Percentiles rank a stretch among this genome's conserved stretches.
phyloP scores from a whole-genome alignment of 2,329 filamentous ascomycete species.

The Verticillium dahliae region DNA sequence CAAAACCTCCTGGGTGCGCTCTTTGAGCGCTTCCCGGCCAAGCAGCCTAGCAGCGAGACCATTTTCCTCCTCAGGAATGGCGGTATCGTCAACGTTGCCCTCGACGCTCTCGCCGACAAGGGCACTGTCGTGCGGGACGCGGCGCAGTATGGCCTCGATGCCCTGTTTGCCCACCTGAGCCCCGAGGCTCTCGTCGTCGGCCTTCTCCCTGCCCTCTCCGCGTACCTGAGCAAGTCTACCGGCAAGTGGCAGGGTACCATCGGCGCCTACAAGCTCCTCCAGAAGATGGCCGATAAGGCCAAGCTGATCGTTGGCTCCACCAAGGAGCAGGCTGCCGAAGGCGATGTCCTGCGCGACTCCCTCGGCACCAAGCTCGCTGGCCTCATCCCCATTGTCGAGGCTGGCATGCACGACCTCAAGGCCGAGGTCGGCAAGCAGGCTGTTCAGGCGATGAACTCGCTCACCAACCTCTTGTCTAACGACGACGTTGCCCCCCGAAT shows the following conservation, averaged over 20 bases:
- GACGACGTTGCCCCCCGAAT: conserved; percentile 93
- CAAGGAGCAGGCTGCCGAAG: conserved; percentile 77
- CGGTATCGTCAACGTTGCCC: conserved; percentile 61
- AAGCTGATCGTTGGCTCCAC: conserved; percentile 73
- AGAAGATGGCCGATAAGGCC: conserved; percentile 92
- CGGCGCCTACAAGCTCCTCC: conserved; percentile 75
- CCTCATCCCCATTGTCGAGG: conserved; percentile 86
- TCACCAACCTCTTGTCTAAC: conserved; percentile 87
- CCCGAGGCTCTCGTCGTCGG: conserved; percentile 79
- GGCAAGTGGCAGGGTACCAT: conserved; percentile 98
- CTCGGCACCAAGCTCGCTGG: conserved; percentile 85
- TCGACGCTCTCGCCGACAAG: conserved; percentile 89
- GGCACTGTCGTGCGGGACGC: conserved; percentile 81
- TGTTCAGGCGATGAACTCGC: conserved; percentile 82
- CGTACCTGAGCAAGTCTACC: conserved; percentile 74
- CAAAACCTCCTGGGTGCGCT: conserved; percentile 93
- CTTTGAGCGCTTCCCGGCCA: conserved; percentile 79
- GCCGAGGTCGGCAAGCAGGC: conserved; percentile 81
- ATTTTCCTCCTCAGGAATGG: conserved; percentile 78
- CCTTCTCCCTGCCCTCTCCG: conserved; percentile 67
- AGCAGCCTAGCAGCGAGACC: conserved; percentile 72
- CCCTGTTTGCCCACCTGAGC: conserved; percentile 72
- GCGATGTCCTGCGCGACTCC: conserved; percentile 82
- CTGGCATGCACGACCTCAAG: conserved; percentile 96
- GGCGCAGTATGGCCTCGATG: conserved; percentile 89